Evolutionary conservation across 2,329 filamentous ascomycete genomes (phyloP), one percentile per base, ranked within the genome.

Genomic region (Xylaria sp.): DNA sequence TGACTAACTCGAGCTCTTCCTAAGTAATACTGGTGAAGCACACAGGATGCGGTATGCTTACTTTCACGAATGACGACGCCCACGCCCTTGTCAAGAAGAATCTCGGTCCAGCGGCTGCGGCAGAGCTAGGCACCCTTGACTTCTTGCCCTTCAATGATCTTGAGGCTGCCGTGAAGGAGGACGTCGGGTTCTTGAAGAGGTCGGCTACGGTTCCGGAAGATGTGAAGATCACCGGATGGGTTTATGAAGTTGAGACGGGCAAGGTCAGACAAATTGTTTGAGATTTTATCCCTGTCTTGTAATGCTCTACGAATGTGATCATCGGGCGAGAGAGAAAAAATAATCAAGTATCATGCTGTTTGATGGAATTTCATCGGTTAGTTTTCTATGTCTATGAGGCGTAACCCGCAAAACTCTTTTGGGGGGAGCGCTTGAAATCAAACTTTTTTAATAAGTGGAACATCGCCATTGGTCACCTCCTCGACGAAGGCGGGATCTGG

Each of bases 211-310:
- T 94, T 4, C 79, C 88, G 19, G 80, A 87, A 19, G 78, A 78
- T 25, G 83, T 91, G 3, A 77, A 78, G 0, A 81, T 94, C 47
- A 90, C 84, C 5, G 91, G 91, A 0, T 94, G 90, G 85, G 78
- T 94, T 2, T 94, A 93, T 77, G 88, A 93, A 70, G 89, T 94
- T 43, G 87, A 91, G 79, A 92, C 85, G 1, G 91, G 91, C 0
- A 88, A 81, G 74, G 82, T 84, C 51, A 81, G 78, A 66, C 79
- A 77, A 57, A 77, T 88, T 49, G 78, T 79, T 43, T 83, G 37
- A 63, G 38, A 2, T 15, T 6, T 14, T 9, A 15, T 7, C 51
- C 40, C 6, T 19, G 12, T 14, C 33, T 28, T 25, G 33, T 15
- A 19, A 28, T n/a, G 15, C 15, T 40, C 28, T 5, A 21, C 37